phyloP scores from a whole-genome alignment of 805 yeast species.

The Nakazawaea populi region DNA sequence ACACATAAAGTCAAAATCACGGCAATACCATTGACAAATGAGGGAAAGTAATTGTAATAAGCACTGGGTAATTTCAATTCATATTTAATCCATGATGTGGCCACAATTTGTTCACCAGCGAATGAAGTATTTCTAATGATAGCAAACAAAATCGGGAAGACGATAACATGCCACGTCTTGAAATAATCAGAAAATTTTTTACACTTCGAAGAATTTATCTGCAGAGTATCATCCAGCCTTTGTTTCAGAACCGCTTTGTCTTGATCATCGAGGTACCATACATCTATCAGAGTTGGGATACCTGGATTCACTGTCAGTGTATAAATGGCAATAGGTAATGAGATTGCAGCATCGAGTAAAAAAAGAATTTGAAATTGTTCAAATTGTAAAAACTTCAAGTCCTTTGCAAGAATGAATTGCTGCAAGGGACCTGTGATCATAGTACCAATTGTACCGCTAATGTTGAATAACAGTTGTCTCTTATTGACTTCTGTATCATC shows the following conservation, averaged over 20 bases:
- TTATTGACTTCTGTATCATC: conserved; percentile 28
- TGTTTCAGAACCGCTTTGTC: conserved; percentile 42
- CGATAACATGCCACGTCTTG: conserved; percentile 42
- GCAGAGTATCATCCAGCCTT: conserved; percentile 32
- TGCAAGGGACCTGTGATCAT: conserved; percentile 34
- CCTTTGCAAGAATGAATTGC: conserved; percentile 23
- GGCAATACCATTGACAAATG: conserved; percentile 15
- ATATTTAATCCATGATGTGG: conserved; percentile 38
- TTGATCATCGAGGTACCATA: conserved; percentile 34
- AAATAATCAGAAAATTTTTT: conserved; percentile 33
- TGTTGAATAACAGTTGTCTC: conserved; percentile 28
- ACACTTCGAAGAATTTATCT: conserved; percentile 33
- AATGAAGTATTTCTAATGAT: conserved; percentile 31
- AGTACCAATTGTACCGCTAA: conserved; percentile 29
- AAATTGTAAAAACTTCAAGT: conserved; percentile 14
- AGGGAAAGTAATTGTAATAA: conserved; percentile 18
- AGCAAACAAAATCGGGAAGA: conserved; percentile 35
- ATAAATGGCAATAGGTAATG: conserved; percentile 32
- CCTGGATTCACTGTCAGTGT: conserved; percentile 39
- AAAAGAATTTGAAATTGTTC: conserved; percentile 42
- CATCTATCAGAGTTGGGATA: conserved; percentile 37
- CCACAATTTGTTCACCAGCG: conserved; percentile 34
- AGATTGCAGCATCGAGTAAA: conserved; percentile 35
- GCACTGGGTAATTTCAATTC: conserved; percentile 6
- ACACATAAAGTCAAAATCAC: conserved; percentile 18